Evolutionary conservation across 257 asterid species (phyloP).

Genomic region (Nicotiana otophora): DNA sequence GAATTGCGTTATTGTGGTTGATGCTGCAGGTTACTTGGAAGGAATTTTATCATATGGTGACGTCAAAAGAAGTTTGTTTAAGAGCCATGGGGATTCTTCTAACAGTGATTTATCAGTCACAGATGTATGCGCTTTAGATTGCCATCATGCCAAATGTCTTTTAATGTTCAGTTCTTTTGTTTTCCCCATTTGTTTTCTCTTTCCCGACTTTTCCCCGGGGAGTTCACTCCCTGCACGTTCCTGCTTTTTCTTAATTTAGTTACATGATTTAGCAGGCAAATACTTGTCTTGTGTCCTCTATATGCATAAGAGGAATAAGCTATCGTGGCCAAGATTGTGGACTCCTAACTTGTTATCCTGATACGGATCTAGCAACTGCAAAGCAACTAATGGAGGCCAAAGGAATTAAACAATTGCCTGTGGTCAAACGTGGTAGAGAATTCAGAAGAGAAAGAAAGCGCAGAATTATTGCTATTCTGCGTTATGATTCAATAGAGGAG

Average conservation of each 20-base stretch:
- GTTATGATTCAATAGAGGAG: constrained; percentile 71
- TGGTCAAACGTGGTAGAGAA: constrained; percentile 62
- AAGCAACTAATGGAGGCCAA: constrained; percentile 98
- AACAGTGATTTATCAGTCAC: constrained; percentile 26
- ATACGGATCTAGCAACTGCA: constrained; percentile 76
- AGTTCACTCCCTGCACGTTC: neutral
- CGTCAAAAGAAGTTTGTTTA: constrained; percentile 47
- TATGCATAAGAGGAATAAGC: constrained; percentile 75
- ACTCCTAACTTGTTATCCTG: constrained; percentile 78
- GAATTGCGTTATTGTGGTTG: constrained; percentile 66
- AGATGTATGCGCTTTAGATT: constrained; percentile 48
- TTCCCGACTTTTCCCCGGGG: neutral
- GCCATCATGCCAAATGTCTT: constrained; percentile 4
- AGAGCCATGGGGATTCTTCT: constrained; percentile 42
- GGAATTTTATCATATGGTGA: constrained; percentile 89
- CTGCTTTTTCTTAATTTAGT: neutral
- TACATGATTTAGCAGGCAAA: constrained; percentile 40
- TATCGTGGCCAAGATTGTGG: constrained; percentile 71
- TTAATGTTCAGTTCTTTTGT: neutral
- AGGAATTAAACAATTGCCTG: constrained; percentile 90
- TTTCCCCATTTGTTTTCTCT: neutral
- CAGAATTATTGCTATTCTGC: constrained; percentile 53
- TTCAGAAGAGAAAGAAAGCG: constrained; percentile 57
- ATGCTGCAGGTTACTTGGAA: constrained; percentile 61
- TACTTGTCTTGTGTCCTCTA: constrained; percentile 58